Evolutionary conservation across 805 yeast genomes (phyloP), one percentile per base, ranked within the genome.

Genomic region (Yarrowia sp.): DNA sequence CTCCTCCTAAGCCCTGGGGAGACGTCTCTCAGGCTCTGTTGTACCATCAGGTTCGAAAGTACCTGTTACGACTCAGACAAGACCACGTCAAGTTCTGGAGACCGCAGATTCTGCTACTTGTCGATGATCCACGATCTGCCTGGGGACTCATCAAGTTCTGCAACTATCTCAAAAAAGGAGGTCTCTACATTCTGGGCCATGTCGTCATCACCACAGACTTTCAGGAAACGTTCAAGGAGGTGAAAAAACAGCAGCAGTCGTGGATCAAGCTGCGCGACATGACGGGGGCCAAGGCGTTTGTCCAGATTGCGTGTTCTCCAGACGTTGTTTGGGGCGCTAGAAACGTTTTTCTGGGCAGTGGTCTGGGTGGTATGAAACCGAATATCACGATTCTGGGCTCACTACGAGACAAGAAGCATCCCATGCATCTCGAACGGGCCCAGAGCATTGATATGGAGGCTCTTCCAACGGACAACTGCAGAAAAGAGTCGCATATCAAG

Each of bases 21-120:
- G 99, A 95, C 76, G 98, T 95, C 24, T 92, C 98, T 2, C 99
- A 95, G 75, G 85, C 92, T 44, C 81, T 95, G 67, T 93, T 95
- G 58, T 95, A 95, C 74, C 99, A 95, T 73, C 99, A 95, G 76
- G 98, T 95, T 11, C 80, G 99, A 69, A 95, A 95, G 73, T 95
- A 95, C 72, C 78, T 91, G 48, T 77, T 95, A 66, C 80, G 96
- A 63, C 79, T 93, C 46, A 83, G 91, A 66, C 91, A 91, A 70
- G 97, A 95, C 71, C 96, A 93, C 73, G 97, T 95, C 62, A 95
- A 95, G 76, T 95, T 92, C 74, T 95, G 99, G 99, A 81, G 99
- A 70, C 99, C 99, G 0, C 99, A 95, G 74, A 87, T 95, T 41
- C 78, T 95, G 66, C 76, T 95, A 32, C 77, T 95, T 35, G 93